Evolutionary conservation across 2,329 filamentous ascomycete species (phyloP).

Genomic region (Epicoccum nigrum): DNA sequence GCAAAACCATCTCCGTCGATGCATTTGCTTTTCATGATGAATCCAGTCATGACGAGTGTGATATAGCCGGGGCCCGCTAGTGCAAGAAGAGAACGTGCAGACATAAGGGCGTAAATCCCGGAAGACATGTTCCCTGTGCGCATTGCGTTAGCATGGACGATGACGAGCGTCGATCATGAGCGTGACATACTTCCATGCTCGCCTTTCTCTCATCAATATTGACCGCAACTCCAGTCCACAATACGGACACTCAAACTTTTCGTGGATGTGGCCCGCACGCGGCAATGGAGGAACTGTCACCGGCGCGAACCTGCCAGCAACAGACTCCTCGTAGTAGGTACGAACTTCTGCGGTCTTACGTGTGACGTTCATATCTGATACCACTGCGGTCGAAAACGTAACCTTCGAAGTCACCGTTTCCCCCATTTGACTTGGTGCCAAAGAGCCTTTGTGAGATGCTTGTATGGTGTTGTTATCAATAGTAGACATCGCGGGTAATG

Average conservation of each 20-base stretch:
- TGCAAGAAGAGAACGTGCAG: neutral
- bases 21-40: neutral
- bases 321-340: neutral
- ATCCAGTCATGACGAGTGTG: neutral
- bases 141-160: neutral
- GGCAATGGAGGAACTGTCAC: neutral
- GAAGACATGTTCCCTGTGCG: neutral
- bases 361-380: neutral
- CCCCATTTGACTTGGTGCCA: neutral
- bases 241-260: neutral
- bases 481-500: neutral
- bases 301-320: neutral
- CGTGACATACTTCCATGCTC: neutral
- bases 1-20: neutral
- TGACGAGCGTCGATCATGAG: neutral
- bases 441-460: neutral
- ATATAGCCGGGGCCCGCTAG: neutral
- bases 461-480: neutral
- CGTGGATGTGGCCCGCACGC: neutral
- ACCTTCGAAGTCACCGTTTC: neutral
- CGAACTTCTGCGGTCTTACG: neutral
- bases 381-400: neutral
- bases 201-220: neutral
- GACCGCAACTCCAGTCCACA: neutral
- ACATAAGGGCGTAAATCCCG: neutral